Evolutionary conservation across 768 basidiomycete genomes (phyloP).

Genomic region (Pholiota conissans): DNA sequence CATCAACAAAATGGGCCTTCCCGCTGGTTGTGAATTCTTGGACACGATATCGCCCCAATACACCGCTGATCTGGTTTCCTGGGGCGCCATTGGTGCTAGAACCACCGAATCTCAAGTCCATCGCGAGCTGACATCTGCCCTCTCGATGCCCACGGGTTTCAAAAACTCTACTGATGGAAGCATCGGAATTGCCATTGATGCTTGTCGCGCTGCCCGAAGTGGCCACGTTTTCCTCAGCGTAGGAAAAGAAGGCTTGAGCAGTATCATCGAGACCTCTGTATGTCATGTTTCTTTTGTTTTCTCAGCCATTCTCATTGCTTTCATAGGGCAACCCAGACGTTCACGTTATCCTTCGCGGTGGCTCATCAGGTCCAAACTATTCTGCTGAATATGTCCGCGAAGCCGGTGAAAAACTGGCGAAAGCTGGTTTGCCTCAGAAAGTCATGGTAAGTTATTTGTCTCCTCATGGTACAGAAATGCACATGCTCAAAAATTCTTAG

Average conservation of each 20-base stretch:
- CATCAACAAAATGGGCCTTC: constrained; percentile 86
- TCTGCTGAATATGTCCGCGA: constrained; percentile 75
- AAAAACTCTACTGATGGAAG: constrained; percentile 98
- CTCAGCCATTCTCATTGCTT: constrained; percentile 1
- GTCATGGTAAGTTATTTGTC: constrained; percentile 69
- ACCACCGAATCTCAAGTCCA: constrained; percentile 95
- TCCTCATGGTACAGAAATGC: constrained; percentile 6
- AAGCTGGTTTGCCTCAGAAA: constrained; percentile 75
- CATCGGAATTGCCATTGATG: constrained; percentile 90
- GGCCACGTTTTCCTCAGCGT: constrained; percentile 97
- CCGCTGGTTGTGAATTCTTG: constrained; percentile 96
- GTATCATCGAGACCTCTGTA: constrained; percentile 93
- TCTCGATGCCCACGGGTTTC: constrained; percentile 98
- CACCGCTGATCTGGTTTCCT: constrained; percentile 85
- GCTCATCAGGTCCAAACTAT: constrained; percentile 89
- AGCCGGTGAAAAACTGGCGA: constrained; percentile 70
- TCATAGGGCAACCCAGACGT: constrained; percentile 84
- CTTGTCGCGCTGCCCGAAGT: constrained; percentile 86
- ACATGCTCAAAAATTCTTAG: constrained; percentile 36
- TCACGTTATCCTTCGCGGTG: constrained; percentile 94
- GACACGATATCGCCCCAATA: constrained; percentile 73
- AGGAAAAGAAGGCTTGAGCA: constrained; percentile 93
- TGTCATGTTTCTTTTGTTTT: constrained; percentile 13
- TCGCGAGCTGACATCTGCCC: constrained; percentile 80
- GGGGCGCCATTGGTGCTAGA: constrained; percentile 95